Evolutionary conservation across 306 rosid genomes (phyloP).

Genomic region (Begonia loranthoides): DNA sequence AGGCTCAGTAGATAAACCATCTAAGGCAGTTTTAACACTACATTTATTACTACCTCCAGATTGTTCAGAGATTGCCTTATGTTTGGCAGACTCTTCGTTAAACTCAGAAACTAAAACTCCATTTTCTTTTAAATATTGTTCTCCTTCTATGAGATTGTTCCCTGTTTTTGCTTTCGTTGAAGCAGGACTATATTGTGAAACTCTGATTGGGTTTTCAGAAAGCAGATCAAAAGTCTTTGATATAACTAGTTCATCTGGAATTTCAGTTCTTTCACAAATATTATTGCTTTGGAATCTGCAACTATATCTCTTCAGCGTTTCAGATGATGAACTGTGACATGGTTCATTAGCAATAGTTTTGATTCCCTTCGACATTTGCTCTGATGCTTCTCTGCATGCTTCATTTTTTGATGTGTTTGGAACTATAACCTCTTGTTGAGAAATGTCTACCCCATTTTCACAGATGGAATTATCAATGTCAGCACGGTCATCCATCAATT

Average conservation of each 20-base stretch:
- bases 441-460: constrained; percentile 16
- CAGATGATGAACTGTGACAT: constrained; percentile 10
- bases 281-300: constrained; percentile 11
- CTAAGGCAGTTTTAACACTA: constrained; percentile 18
- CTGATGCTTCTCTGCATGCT: constrained; percentile 15
- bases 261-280: constrained; percentile 21
- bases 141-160: constrained; percentile 12
- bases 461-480: constrained; percentile 1
- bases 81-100: constrained; percentile 15
- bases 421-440: constrained; percentile 13
- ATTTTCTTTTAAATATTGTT: constrained; percentile 12
- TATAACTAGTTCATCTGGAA: constrained; percentile 15
- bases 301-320: constrained; percentile 11
- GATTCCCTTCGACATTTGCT: constrained; percentile 6
- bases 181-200: constrained; percentile 19
- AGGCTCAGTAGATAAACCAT: constrained; percentile 19
- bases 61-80: constrained; percentile 19
- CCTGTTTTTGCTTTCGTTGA: constrained; percentile 17
- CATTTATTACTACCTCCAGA: constrained; percentile 20
- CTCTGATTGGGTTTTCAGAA: constrained; percentile 8
- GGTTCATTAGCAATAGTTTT: constrained; percentile 8
- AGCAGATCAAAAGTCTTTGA: constrained; percentile 7
- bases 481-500: constrained; percentile 1
- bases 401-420: constrained; percentile 12
- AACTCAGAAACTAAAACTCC: constrained; percentile 16